Evolutionary conservation across 441 rosid species (phyloP), one percentile per base, ranked within the genome.

Genomic region (Mallotus repandus): DNA sequence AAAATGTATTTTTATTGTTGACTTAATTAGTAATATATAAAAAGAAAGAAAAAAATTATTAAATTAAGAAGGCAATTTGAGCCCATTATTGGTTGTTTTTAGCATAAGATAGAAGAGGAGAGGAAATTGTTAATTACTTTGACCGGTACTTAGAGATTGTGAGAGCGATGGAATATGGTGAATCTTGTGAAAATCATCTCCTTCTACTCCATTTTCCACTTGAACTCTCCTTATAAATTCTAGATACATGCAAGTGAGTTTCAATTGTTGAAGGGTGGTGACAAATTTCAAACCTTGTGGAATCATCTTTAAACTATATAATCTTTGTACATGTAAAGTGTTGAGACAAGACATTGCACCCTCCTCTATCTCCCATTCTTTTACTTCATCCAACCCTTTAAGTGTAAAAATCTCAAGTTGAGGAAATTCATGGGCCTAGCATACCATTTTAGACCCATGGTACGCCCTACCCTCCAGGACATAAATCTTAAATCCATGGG

Each of bases 281-380:
- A 71, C 22, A n/a, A 16, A 59, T 29, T 32, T 57, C 46, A 65
- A 29, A 18, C 72, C 68, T 52, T 16, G 29, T 12, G 56, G 79
- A 22, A 76, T 29, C 71, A 11, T 71, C 22, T 5, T 15, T 14
- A 76, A 25, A 14, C 22, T 41, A 1, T 0, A 0, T 12, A 65
- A 11, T 2, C 1, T 0, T 0, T 11, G 0, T n/a, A 65, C 35
- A 2, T 9, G 0, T n/a, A 22, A 76, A 65, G 18, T 59, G 46
- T 14, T 57, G 52, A 41, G 71, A 50, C 62, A 48, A 9, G 62
- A 62, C 71, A 71, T 15, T 21, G 71, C 67, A 57, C 71, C 67
- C 7, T 58, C 29, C 62, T 58, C 71, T 35, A 71, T 49, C 53
- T 41, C n/a, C 79, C 67, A 60, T 16, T 71, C 53, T 49, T 58